Evolutionary conservation across 2,329 filamentous ascomycete genomes (phyloP).

Genomic region (Sporothrix schenckii): DNA sequence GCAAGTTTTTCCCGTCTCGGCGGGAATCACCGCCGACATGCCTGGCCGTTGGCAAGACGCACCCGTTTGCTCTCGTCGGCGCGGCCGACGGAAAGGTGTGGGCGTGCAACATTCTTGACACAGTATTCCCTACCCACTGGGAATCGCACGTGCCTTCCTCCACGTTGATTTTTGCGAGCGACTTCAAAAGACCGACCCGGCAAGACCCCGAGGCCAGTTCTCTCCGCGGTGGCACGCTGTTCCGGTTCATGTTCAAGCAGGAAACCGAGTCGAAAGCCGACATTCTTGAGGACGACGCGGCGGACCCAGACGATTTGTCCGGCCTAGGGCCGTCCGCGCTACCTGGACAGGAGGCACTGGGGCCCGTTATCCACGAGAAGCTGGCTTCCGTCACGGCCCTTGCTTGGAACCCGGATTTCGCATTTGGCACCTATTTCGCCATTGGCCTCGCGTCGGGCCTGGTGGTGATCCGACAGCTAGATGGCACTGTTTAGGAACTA

Average conservation of each 20-base stretch:
- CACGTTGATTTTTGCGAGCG: constrained; percentile 57
- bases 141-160: constrained; percentile 46
- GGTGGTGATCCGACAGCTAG: constrained; percentile 66
- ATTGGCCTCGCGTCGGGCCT: constrained; percentile 68
- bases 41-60: constrained; percentile 53
- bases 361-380: constrained; percentile 58
- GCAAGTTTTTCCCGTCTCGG: constrained; percentile 53
- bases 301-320: constrained; percentile 38
- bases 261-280: constrained; percentile 25
- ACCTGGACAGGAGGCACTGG: background rate
- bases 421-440: constrained; percentile 69
- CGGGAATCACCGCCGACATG: constrained; percentile 47
- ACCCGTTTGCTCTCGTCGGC: constrained; percentile 57
- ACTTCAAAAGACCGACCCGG: constrained; percentile 46
- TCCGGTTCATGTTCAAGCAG: background rate
- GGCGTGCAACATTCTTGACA: constrained; percentile 49
- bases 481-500: background rate
- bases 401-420: constrained; percentile 69
- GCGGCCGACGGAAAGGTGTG: constrained; percentile 51
- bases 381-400: constrained; percentile 63
- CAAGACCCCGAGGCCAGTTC: background rate
- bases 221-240: background rate
- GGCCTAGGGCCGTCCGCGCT: background rate
- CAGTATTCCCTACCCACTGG: constrained; percentile 48
- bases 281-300: constrained; percentile 39